Evolutionary conservation across 148 eudicot species (phyloP).

Genomic region (Rhododendron henanense): DNA sequence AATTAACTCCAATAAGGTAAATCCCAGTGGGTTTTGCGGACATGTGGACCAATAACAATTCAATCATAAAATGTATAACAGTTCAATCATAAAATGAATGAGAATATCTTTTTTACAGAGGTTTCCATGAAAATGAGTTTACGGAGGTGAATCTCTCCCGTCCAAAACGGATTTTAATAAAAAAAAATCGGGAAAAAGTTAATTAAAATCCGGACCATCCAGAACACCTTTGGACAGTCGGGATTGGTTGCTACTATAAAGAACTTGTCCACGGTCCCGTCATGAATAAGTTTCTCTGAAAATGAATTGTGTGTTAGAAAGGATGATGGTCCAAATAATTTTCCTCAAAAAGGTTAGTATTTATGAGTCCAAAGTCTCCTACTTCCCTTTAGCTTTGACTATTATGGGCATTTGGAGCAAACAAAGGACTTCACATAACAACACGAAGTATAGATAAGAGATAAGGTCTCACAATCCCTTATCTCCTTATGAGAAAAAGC

Average conservation of each 20-base stretch:
- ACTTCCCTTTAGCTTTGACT: background rate
- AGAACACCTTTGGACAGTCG: too few species aligned
- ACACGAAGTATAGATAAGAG: background rate
- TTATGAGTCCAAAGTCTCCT: background rate
- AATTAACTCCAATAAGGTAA: background rate
- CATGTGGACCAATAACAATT: background rate
- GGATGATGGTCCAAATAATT: background rate
- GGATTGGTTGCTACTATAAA: too few species aligned
- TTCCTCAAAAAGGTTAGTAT: background rate
- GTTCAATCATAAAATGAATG: too few species aligned
- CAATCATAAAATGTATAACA: too few species aligned
- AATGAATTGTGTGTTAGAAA: background rate
- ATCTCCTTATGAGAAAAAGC: background rate
- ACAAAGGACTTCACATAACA: background rate
- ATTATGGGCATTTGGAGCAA: background rate
- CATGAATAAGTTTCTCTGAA: too few species aligned
- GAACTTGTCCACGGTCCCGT: too few species aligned
- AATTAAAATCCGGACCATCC: too few species aligned
- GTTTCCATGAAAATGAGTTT: too few species aligned
- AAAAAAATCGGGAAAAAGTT: too few species aligned
- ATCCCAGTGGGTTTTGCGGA: background rate
- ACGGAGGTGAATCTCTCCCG: too few species aligned
- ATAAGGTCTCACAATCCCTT: background rate
- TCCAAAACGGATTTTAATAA: too few species aligned
- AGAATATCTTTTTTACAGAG: too few species aligned